Evolutionary conservation across 768 basidiomycete species (phyloP).

Genomic region (Leccinum uliginosum): DNA sequence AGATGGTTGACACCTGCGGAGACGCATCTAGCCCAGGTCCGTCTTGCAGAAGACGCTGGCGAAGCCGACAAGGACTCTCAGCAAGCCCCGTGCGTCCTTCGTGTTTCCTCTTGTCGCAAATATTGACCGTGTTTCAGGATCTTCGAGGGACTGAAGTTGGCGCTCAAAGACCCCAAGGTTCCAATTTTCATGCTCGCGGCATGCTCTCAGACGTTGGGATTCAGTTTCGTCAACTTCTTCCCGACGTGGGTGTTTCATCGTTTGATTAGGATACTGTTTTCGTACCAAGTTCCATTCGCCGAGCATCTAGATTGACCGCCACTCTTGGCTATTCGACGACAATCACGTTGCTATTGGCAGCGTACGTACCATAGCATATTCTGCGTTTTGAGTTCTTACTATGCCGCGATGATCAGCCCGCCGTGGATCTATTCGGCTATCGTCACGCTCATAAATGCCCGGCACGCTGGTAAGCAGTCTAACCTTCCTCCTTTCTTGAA

Average conservation of each 20-base stretch:
- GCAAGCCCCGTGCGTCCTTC: slow-evolving; percentile 48
- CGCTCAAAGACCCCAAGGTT: slow-evolving; percentile 54
- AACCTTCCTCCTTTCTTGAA: neutral
- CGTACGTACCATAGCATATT: slow-evolving; percentile 35
- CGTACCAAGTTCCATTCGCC: neutral
- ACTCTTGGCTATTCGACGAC: slow-evolving; percentile 63
- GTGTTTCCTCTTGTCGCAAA: neutral
- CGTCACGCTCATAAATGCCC: slow-evolving; percentile 49
- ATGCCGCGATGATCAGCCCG: slow-evolving; percentile 36
- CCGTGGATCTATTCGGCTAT: slow-evolving; percentile 58
- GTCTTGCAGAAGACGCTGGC: slow-evolving; percentile 64
- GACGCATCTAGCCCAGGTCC: slow-evolving; percentile 56
- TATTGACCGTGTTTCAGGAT: slow-evolving; percentile 6
- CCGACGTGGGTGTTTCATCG: slow-evolving; percentile 35
- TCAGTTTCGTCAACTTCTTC: slow-evolving; percentile 63
- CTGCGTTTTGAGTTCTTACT: neutral
- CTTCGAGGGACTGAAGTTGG: slow-evolving; percentile 38
- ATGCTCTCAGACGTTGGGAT: slow-evolving; percentile 48
- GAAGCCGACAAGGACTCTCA: slow-evolving; percentile 61
- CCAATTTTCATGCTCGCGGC: slow-evolving; percentile 50
- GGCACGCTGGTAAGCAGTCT: slow-evolving; percentile 43
- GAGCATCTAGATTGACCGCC: slow-evolving; percentile 41
- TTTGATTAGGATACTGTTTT: neutral
- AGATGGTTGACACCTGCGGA: slow-evolving; percentile 50
- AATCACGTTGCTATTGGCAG: slow-evolving; percentile 52